A percentile compares a stretch with the other conserved stretches of the same genome.
Evolutionary conservation across 2,329 filamentous ascomycete genomes (phyloP).

Genomic region (Emmonsia crescens): DNA sequence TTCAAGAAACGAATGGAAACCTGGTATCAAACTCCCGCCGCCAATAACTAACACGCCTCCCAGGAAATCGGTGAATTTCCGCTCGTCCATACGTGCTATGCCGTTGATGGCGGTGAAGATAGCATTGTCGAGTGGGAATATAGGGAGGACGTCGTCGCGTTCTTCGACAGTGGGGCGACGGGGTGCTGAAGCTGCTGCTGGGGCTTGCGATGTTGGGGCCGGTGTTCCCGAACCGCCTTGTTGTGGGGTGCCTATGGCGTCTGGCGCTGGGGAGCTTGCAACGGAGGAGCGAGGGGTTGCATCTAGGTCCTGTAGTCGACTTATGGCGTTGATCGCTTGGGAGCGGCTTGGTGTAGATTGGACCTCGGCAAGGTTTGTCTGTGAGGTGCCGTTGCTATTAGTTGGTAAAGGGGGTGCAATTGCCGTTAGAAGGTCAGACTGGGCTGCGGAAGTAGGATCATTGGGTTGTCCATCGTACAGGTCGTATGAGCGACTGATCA

Average conservation of each 20-base stretch:
- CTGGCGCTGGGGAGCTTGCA: constrained; percentile 77
- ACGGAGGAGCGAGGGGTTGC: constrained; percentile 75
- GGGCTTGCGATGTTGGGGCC: constrained; percentile 17
- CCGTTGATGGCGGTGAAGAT: constrained; percentile 84
- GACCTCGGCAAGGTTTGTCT: constrained; percentile 23
- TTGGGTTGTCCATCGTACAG: constrained; percentile 89
- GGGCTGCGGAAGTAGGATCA: constrained; percentile 76
- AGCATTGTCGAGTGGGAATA: constrained; percentile 75
- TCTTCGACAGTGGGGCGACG: constrained; percentile 41
- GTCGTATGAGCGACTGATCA: constrained; percentile 82
- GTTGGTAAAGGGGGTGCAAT: constrained; percentile 32
- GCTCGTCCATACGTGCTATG: constrained; percentile 78
- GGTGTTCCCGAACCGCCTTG: constrained; percentile 36
- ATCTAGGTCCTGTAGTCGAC: constrained; percentile 56
- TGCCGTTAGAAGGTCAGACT: constrained; percentile 53
- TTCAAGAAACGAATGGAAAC: constrained; percentile 74
- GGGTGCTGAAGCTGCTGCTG: background rate
- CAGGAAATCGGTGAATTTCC: constrained; percentile 82
- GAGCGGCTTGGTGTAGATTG: constrained; percentile 39
- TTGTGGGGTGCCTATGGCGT: constrained; percentile 57
- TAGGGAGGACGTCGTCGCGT: constrained; percentile 68
- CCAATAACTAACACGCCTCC: constrained; percentile 86
- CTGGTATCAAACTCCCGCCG: constrained; percentile 68
- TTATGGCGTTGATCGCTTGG: constrained; percentile 59
- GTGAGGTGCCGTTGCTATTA: constrained; percentile 27